Percentiles rank a stretch among this genome's conserved stretches.
phyloP scores from a whole-genome alignment of 2,329 filamentous ascomycete genomes.

The Aspergillus cejpii region DNA sequence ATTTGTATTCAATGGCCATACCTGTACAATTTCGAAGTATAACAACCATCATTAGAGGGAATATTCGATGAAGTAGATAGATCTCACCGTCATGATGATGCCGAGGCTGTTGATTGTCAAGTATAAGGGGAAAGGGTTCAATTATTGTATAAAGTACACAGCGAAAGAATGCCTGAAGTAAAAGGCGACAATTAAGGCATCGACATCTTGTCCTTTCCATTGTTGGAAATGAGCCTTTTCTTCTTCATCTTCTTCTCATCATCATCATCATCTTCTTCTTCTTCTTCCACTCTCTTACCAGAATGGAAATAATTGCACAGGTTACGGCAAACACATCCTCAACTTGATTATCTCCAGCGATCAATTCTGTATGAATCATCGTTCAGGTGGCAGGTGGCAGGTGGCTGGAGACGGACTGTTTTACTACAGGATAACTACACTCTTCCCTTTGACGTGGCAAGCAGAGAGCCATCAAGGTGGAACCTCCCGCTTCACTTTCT shows the following conservation, averaged over 20 bases:
- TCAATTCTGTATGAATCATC: background rate
- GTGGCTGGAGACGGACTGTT: conserved; percentile 2
- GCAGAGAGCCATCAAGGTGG: conserved; percentile 16
- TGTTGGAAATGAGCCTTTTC: background rate
- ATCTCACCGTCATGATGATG: too few relatives aligned
- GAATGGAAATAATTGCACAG: background rate
- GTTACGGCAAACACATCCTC: background rate
- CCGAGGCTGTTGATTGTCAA: too few relatives aligned
- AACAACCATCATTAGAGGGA: too few relatives aligned
- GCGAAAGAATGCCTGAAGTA: background rate
- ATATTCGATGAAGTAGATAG: too few relatives aligned
- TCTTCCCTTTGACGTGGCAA: conserved; percentile 21
- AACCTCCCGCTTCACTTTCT: conserved; percentile 17
- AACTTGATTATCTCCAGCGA: background rate
- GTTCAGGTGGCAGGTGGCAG: conserved; percentile 14
- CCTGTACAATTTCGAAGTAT: too few relatives aligned
- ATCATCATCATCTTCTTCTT: background rate
- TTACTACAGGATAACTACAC: background rate
- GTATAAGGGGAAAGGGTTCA: too few relatives aligned
- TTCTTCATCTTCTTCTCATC: background rate
- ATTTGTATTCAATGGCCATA: background rate
- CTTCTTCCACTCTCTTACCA: background rate
- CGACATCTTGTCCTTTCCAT: background rate
- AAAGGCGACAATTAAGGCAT: background rate
- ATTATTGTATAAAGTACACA: too few relatives aligned